phyloP scores from a whole-genome alignment of 2,329 filamentous ascomycete genomes.

The Curvularia eragrostidis region DNA sequence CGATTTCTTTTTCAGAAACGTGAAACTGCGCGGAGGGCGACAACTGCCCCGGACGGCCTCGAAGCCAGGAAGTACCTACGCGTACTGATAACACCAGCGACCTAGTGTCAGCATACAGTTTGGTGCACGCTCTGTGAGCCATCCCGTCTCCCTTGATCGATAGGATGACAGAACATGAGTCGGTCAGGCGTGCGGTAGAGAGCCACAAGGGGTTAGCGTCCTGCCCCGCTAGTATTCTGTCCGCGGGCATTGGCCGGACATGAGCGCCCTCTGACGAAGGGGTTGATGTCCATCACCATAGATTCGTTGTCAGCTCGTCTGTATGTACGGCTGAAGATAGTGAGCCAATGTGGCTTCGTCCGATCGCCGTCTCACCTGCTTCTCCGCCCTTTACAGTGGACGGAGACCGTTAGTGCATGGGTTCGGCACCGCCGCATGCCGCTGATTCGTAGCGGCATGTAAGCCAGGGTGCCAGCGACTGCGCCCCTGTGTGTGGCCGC shows the following conservation, averaged over 20 bases:
- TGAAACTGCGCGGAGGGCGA: background rate
- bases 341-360: slow-evolving; percentile 28
- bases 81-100: background rate
- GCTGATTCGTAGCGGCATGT: slow-evolving; percentile 33
- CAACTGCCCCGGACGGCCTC: background rate
- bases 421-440: slow-evolving; percentile 26
- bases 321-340: slow-evolving; percentile 25
- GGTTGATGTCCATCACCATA: slow-evolving; percentile 9
- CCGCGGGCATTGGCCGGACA: slow-evolving; percentile 26
- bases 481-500: slow-evolving; percentile 42
- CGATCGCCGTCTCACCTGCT: slow-evolving; percentile 24
- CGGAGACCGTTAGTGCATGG: background rate
- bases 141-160: background rate
- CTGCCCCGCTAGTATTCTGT: slow-evolving; percentile 26
- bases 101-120: background rate
- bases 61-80: background rate
- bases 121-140: background rate
- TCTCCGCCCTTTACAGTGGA: slow-evolving; percentile 35
- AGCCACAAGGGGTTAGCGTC: slow-evolving; percentile 27
- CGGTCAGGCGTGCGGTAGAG: slow-evolving; percentile 39
- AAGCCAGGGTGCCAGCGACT: slow-evolving; percentile 41
- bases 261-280: slow-evolving; percentile 25
- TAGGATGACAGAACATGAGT: slow-evolving; percentile 30
- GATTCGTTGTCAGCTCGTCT: slow-evolving; percentile 22
- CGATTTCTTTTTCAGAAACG: background rate